These are phyloP conservation scores for Pittosporum tobira DNA, from an alignment of 129 eudicot genomes.

Conservation along the genomic window DNA sequence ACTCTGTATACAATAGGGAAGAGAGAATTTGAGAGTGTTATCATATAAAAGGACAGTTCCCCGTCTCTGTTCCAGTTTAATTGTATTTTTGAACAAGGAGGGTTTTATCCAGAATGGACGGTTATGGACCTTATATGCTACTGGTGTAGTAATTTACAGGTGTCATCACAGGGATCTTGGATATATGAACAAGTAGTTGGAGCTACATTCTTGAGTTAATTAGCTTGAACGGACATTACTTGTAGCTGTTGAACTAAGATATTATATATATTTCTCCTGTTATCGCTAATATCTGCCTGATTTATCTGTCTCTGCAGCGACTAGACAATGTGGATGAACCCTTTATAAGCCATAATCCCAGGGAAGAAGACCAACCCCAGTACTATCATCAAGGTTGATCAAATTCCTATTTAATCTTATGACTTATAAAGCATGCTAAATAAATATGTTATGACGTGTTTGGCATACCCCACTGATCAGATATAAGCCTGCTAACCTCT, in stretches of 20 bases:
- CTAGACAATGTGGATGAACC: conserved; percentile 69
- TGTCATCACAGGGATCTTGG: neutral
- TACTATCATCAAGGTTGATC: conserved; percentile 72
- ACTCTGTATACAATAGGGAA: no score
- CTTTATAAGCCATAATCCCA: conserved; percentile 30
- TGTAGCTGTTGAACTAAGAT: neutral
- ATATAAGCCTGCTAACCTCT: conserved; percentile 3
- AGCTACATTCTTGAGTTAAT: neutral
- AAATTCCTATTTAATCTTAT: neutral
- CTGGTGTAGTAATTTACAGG: neutral
- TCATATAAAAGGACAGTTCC: no score
- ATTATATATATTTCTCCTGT: neutral
- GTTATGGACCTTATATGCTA: neutral
- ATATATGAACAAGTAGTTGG: neutral
- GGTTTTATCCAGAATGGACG: no score
- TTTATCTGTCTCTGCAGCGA: conserved; percentile 33
- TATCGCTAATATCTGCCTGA: neutral
- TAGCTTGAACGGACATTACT: neutral
- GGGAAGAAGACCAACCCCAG: conserved; percentile 37
- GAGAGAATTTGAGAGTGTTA: no score
- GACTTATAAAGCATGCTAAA: neutral
- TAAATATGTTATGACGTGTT: neutral
- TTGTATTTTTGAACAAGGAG: neutral
- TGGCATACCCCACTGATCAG: neutral
- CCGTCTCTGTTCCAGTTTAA: neutral